A percentile compares a stretch with the other conserved stretches of the same genome.
Evolutionary conservation across 345 rosid genomes (phyloP).

Genomic region (Aegle marmelos): DNA sequence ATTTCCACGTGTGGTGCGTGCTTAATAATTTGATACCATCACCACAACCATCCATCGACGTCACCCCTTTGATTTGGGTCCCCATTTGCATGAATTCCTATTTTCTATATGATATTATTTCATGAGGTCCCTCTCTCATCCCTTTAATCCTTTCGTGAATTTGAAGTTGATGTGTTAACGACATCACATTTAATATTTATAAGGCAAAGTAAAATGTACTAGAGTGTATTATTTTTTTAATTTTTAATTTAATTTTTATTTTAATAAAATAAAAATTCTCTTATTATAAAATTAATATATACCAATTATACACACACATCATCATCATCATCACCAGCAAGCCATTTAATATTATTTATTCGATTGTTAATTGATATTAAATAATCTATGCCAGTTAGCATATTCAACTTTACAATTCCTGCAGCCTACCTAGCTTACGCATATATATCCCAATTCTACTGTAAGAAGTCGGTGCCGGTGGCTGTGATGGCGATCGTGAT

Average conservation of each 20-base stretch:
- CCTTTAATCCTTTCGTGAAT: background rate
- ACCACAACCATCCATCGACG: background rate
- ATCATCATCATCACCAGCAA: too few species aligned
- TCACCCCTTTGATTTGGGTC: background rate
- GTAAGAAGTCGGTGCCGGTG: background rate
- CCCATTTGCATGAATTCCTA: background rate
- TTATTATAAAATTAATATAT: too few species aligned
- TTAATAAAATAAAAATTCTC: too few species aligned
- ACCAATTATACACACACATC: too few species aligned
- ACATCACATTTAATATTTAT: background rate
- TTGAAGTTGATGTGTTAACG: slow-evolving; percentile 5
- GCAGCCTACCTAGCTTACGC: too few species aligned
- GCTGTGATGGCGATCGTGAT: background rate
- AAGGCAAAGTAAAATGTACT: too few species aligned
- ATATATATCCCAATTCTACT: background rate
- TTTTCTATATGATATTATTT: background rate
- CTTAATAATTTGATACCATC: background rate
- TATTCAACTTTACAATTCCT: too few species aligned
- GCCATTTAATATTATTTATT: too few species aligned
- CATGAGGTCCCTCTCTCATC: background rate
- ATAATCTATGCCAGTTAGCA: too few species aligned
- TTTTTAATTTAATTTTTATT: too few species aligned
- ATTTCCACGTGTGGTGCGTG: slow-evolving; percentile 9
- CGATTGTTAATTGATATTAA: too few species aligned
- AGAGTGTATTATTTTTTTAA: too few species aligned